Base-by-base conservation (phyloP, 768 basidiomycete species). In the Lyophyllum shimeji region DNA sequence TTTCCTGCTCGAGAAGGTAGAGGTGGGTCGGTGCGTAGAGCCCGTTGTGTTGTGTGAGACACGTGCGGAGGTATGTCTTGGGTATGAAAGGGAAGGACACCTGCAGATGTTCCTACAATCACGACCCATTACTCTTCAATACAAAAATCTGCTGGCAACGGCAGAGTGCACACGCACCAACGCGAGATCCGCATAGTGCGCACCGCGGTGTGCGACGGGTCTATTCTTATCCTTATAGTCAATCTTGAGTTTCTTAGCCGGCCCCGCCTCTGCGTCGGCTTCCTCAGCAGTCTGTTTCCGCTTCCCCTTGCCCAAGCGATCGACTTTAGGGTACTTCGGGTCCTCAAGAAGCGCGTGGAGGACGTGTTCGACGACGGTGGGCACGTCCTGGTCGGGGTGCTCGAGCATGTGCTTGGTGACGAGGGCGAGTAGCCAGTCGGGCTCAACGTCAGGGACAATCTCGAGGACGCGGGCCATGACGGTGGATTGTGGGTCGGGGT, bases 11-110 rank as follows among this genome's bases (percentile, higher is more conserved):
- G 0, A 62, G 62, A 8, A 93, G 74, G 13, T 68, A 67, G 25
- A 89, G 66, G 64, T 84, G 81, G 0, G 90, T 77, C 0, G 90
- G 88, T 0, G 85, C 88, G 62, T 90, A 94, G 27, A 89, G 76
- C 0, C 60, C 61, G 8, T 76, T 73, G 52, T 79, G 60, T 0
- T 49, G 42, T 1, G 54, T 34, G 6, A 88, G 72, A 9, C 63
- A 67, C n/a, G 64, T 60, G 21, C 81, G 81, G 37, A 91, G 73
- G 62, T 84, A 78, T 0, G 74, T 64, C 50, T 80, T 80, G 0
- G 86, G 83, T 12, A 87, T 76, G 43, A 70, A 69, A 1, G 85
- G 84, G 67, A 84, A 92, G 58, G 84, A 80, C 2, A 62, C 52
- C 63, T 78, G 74, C 4, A 90, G 79, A 57, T 82, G 77, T 20